Evolutionary conservation across 2,329 filamentous ascomycete genomes (phyloP), one percentile per base, ranked within the genome.

Genomic region (Aspergillus quadricinctus): DNA sequence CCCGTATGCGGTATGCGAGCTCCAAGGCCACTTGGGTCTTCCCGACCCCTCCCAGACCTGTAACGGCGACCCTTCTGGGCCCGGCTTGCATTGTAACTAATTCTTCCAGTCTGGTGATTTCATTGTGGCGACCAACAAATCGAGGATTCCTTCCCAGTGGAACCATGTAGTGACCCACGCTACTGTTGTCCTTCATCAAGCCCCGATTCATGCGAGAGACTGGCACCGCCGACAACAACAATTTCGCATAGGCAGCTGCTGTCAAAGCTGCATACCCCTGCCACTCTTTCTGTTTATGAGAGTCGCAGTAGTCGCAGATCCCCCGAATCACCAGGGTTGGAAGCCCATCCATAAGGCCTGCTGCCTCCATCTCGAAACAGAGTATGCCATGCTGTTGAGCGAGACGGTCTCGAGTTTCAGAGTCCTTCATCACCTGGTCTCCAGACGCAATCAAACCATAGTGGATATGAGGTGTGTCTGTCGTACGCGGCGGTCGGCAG

Each of bases 21-120:
- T 68, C 64, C 37, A 70, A 61, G 3, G 65, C 67, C 37, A 69
- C 37, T 48, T 69, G 66, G 2, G 67, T 61, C 49, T 69, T 69
- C 31, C 66, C 53, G 0, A 60, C 50, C 7, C 58, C 60, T n/a
- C 60, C 60, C 9, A 62, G 48, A 4, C 60, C 60, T 2, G 46
- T 37, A 19, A 60, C 41, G 4, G 57, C 57, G 4, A 53, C 19
- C 14, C 31, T 48, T 21, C 46, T 48, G 25, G 50, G 46, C n/a
- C 37, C 23, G 37, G 43, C 46, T 45, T 45, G 14, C 21, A 25
- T 49, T 2, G 31, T 14, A 10, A 56, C 48, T 35, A 52, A 14
- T 11, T 45, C 19, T 37, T 50, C 27, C 5, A 56, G 27, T 14
- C 43, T 25, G 4, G 29, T 9, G 19, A 56, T 21, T 37, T 54